These are phyloP conservation scores for Quercus lobata DNA, from an alignment of 331 rosid genomes.

Conservation along the genomic window DNA sequence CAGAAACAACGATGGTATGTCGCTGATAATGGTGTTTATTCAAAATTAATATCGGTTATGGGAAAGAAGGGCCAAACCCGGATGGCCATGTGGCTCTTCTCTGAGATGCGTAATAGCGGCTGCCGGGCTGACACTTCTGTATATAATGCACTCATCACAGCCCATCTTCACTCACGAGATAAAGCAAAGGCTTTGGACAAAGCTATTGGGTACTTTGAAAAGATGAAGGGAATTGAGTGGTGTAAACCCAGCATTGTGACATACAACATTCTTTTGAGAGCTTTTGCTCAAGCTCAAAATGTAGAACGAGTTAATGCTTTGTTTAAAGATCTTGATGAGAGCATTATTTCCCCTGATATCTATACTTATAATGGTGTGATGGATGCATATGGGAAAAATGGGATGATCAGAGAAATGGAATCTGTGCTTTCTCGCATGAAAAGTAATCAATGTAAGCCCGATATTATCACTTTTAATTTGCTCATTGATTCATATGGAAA, in stretches of 20 bases:
- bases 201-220: constrained; percentile 73
- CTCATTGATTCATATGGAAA: constrained; percentile 90
- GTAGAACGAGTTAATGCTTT: constrained; percentile 57
- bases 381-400: constrained; percentile 91
- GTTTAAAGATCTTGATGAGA: constrained; percentile 85
- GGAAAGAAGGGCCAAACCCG: constrained; percentile 93
- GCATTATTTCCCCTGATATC: constrained; percentile 67
- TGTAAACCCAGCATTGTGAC: constrained; percentile 89
- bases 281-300: constrained; percentile 70
- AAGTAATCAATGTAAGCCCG: constrained; percentile 67
- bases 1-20: constrained; percentile 91
- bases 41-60: constrained; percentile 86
- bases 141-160: constrained; percentile 82
- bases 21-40: constrained; percentile 89
- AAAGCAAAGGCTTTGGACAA: constrained; percentile 78
- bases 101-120: constrained; percentile 91
- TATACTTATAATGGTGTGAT: constrained; percentile 89
- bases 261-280: constrained; percentile 84
- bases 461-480: constrained; percentile 75
- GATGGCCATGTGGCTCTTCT: constrained; percentile 96
- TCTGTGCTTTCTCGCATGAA: constrained; percentile 71
- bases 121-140: constrained; percentile 94
- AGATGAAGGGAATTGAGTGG: constrained; percentile 80
- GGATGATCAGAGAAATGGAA: constrained; percentile 95
- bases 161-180: constrained; percentile 78